phyloP scores from a whole-genome alignment of 148 eudicot genomes.

The Vaccinium macrocarpon region DNA sequence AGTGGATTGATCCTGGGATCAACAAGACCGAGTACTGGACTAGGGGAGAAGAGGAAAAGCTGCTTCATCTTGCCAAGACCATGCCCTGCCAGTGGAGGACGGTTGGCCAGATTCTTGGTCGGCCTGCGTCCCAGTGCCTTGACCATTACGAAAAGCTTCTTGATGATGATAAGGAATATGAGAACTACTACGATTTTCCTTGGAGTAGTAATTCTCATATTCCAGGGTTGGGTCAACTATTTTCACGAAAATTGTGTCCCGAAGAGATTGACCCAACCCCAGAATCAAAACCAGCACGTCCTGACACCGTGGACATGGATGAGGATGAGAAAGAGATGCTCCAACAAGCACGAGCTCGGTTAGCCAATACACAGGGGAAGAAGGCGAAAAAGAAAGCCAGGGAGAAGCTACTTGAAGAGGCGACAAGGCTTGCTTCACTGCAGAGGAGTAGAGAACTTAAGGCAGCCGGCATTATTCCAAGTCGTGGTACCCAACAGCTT shows the following conservation, averaged over 20 bases:
- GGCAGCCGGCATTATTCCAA: slow-evolving; percentile 71
- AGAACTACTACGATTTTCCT: slow-evolving; percentile 33
- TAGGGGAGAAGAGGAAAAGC: slow-evolving; percentile 92
- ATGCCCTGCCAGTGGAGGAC: slow-evolving; percentile 99
- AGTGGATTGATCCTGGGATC: slow-evolving; percentile 96
- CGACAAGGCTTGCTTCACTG: slow-evolving; percentile 92
- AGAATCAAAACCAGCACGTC: slow-evolving; percentile 94
- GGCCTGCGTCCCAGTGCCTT: slow-evolving; percentile 95
- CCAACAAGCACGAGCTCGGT: slow-evolving; percentile 88
- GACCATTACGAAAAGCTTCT: slow-evolving; percentile 93
- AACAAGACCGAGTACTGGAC: slow-evolving; percentile 79
- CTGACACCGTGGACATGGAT: slow-evolving; percentile 98
- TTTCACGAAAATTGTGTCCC: slow-evolving; percentile 78
- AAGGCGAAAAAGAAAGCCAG: slow-evolving; percentile 95
- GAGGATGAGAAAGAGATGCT: slow-evolving; percentile 99
- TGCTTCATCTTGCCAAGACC: slow-evolving; percentile 90
- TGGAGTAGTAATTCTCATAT: too few relatives aligned
- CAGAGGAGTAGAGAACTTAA: slow-evolving; percentile 93
- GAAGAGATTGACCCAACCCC: slow-evolving; percentile 98
- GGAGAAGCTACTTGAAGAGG: slow-evolving; percentile 97
- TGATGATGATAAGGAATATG: slow-evolving; percentile 92
- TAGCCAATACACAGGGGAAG: slow-evolving; percentile 90
- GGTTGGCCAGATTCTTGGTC: slow-evolving; percentile 90
- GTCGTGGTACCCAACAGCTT: too few relatives aligned
- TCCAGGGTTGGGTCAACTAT: too few relatives aligned